Evolutionary conservation across 495 filamentous ascomycete genomes (phyloP), one percentile per base, ranked within the genome.

Genomic region (Aspergillus saccharolyticus): DNA sequence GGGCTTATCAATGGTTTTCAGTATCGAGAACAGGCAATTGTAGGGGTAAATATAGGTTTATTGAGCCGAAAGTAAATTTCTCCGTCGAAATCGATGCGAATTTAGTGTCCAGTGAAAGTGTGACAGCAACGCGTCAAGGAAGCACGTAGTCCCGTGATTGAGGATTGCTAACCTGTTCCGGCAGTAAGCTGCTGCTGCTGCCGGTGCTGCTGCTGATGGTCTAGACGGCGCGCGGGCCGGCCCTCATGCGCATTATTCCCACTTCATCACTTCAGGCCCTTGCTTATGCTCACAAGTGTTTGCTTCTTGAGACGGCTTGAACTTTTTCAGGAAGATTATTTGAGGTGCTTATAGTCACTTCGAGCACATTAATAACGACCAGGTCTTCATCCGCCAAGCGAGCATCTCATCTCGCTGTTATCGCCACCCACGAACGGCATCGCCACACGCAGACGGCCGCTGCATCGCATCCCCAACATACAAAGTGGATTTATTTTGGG

Each of bases 401-500:
- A 28, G 3, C 3, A 3, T 28, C 14, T 50, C 14, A 7, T 17
- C 24, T 30, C 28, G 47, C 15, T 30, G 8, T 17, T 8, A 15
- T n/a, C 22, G 43, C 52, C 39, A 45, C 52, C 25, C n/a, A 54
- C 44, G 19, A 12, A 39, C 47, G 57, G 45, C 4, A 28, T 28
- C 9, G 25, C 25, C 25, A 28, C 25, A n/a, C n/a, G n/a, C n/a
- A 3, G 25, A 28, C 52, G 8, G 5, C 30, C 24, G 24, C 52
- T 1, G 19, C 3, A 21, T 18, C 22, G 17, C 45, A 57, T 47
- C 50, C 44, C 46, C 21, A 52, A 22, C 24, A 24, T 55, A 44
- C 70, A 74, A 71, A 46, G 70, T 78, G 76, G 74, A 66, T 63
- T 78, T 68, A 71, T 74, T 79, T 50, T 79, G 76, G 73, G 65